These are phyloP conservation scores for Pseudocercospora pini-densiflorae DNA, from an alignment of 2,329 filamentous ascomycete species.

Conservation along the genomic window DNA sequence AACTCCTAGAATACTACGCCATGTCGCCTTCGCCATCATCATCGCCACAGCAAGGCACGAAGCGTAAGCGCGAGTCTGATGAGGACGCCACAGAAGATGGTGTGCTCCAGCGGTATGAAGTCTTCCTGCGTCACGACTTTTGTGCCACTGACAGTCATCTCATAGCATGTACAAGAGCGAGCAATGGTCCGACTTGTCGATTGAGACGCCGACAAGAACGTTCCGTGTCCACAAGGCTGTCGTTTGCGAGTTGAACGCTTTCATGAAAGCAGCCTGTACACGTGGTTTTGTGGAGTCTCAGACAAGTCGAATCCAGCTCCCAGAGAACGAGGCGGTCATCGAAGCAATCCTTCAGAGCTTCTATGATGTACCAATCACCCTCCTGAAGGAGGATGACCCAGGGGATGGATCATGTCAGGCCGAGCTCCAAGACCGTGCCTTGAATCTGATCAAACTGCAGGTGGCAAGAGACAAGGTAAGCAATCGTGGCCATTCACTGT, in stretches of 20 bases:
- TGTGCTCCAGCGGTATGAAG: not conserved
- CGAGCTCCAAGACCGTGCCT: no score
- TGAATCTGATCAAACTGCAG: no score
- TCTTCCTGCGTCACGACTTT: not conserved
- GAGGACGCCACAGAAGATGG: not conserved
- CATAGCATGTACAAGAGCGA: not conserved
- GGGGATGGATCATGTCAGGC: not conserved
- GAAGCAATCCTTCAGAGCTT: not conserved
- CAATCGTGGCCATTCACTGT: no score
- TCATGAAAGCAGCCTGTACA: constrained; percentile 9
- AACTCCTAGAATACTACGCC: no score
- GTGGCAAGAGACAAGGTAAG: no score
- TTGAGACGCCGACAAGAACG: not conserved
- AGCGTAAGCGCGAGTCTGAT: not conserved
- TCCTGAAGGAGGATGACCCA: not conserved
- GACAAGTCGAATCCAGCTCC: not conserved
- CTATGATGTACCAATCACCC: not conserved
- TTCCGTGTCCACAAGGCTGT: not conserved
- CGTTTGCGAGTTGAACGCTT: not conserved
- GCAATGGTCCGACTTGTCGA: not conserved
- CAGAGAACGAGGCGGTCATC: not conserved
- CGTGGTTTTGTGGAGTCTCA: not conserved
- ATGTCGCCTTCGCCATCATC: not conserved
- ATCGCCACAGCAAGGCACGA: not conserved
- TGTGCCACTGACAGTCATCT: not conserved